Conservation (phyloP, 495 filamentous ascomycete genomes). For the Mytilinidion resinicola region DNA sequence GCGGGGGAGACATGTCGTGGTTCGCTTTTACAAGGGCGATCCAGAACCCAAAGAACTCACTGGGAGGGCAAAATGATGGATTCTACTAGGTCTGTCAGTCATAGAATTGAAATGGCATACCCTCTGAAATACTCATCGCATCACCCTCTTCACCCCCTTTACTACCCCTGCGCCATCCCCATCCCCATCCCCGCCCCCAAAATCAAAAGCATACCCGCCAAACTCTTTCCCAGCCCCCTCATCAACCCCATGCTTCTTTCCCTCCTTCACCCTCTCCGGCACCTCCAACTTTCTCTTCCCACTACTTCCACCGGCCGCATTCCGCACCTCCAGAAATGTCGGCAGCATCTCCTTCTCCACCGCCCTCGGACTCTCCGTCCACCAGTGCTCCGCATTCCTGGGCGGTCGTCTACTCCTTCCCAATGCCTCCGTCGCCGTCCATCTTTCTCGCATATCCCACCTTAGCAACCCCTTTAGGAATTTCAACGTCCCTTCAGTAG, state of each 20-base stretch:
- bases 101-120: too few relatives aligned
- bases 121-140: too few relatives aligned
- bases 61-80: too few relatives aligned
- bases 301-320: slow-evolving; percentile 19
- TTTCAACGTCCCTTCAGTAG: slow-evolving; percentile 27
- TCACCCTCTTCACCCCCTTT: neutral
- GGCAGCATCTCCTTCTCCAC: slow-evolving; percentile 38
- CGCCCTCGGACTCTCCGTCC: slow-evolving; percentile 39
- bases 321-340: slow-evolving; percentile 43
- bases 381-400: slow-evolving; percentile 28
- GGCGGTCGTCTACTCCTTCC: slow-evolving; percentile 23
- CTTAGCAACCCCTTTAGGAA: slow-evolving; percentile 27
- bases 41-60: too few relatives aligned
- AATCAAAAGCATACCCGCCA: slow-evolving; percentile 39
- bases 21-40: too few relatives aligned
- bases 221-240: slow-evolving; percentile 18
- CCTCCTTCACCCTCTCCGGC: slow-evolving; percentile 5
- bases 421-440: slow-evolving; percentile 32
- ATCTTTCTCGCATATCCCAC: slow-evolving; percentile 31
- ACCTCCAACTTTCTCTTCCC: neutral
- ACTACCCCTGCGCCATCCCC: slow-evolving; percentile 21
- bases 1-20: too few relatives aligned
- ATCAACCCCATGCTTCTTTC: slow-evolving; percentile 12
- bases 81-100: too few relatives aligned
- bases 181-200: slow-evolving; percentile 27